Percentiles rank a stretch among this genome's conserved stretches.
These are phyloP conservation scores for Plasmodium blacklocki DNA, from an alignment of 169 alveolate genomes.

Conservation along the genomic window DNA sequence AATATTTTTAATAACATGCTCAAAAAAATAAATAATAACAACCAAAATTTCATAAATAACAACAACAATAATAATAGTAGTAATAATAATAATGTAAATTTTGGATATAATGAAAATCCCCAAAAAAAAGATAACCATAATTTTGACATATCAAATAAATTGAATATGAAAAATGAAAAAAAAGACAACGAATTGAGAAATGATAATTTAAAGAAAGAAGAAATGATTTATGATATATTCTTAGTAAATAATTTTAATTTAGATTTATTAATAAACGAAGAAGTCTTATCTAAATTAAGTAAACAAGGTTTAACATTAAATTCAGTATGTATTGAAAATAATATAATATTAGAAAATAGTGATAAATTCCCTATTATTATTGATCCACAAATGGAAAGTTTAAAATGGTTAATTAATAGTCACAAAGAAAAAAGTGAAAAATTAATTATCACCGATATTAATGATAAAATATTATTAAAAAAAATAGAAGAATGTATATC, in stretches of 20 bases:
- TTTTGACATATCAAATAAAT: background rate
- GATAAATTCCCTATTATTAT: constrained; percentile 96
- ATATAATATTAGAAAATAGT: constrained; percentile 93
- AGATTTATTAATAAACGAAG: constrained; percentile 85
- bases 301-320: constrained; percentile 96
- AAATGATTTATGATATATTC: constrained; percentile 31
- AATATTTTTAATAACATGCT: constrained; percentile 12
- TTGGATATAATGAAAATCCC: background rate
- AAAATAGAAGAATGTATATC: constrained; percentile 89
- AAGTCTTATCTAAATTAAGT: constrained; percentile 87
- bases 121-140: no score
- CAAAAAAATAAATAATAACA: constrained; percentile 7
- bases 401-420: constrained; percentile 95
- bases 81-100: background rate
- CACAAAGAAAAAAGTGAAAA: constrained; percentile 92
- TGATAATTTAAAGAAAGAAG: constrained; percentile 6
- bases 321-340: constrained; percentile 95
- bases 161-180: background rate
- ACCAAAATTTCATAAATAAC: background rate
- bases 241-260: constrained; percentile 30
- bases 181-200: background rate
- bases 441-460: constrained; percentile 83
- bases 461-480: constrained; percentile 83
- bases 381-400: constrained; percentile 97
- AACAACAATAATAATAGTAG: background rate